Conservation (phyloP, 148 eudicot genomes). For the Camellia sinensis region DNA sequence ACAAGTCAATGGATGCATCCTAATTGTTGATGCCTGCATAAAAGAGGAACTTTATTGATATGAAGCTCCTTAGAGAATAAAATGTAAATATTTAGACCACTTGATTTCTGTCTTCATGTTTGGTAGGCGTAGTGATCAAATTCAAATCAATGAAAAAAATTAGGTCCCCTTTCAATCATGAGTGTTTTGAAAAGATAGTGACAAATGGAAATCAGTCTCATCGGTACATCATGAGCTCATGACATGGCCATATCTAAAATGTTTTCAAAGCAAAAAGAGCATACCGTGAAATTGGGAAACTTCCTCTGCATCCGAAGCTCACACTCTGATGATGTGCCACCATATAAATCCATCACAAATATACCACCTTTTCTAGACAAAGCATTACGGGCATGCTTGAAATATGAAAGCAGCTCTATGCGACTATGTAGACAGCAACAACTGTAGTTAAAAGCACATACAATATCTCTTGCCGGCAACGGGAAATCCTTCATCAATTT, state of each 20-base stretch:
- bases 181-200: neutral
- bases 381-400: constrained; percentile 61
- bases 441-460: constrained; percentile 97
- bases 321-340: constrained; percentile 89
- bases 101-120: neutral
- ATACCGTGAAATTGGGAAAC: constrained; percentile 90
- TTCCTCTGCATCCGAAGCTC: constrained; percentile 74
- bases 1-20: neutral
- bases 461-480: constrained; percentile 70
- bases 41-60: neutral
- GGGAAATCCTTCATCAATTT: constrained; percentile 34
- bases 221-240: neutral
- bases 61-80: neutral
- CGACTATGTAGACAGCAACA: constrained; percentile 94
- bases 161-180: neutral
- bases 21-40: neutral
- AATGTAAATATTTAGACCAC: neutral
- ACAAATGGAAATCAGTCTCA: constrained; percentile 7
- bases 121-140: neutral
- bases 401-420: constrained; percentile 71
- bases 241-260: neutral
- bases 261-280: constrained; percentile 7
- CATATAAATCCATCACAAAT: constrained; percentile 96
- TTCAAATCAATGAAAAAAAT: neutral
- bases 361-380: constrained; percentile 79